These are phyloP conservation scores for Gossypium raimondii DNA, from an alignment of 345 rosid genomes.

Conservation along the genomic window DNA sequence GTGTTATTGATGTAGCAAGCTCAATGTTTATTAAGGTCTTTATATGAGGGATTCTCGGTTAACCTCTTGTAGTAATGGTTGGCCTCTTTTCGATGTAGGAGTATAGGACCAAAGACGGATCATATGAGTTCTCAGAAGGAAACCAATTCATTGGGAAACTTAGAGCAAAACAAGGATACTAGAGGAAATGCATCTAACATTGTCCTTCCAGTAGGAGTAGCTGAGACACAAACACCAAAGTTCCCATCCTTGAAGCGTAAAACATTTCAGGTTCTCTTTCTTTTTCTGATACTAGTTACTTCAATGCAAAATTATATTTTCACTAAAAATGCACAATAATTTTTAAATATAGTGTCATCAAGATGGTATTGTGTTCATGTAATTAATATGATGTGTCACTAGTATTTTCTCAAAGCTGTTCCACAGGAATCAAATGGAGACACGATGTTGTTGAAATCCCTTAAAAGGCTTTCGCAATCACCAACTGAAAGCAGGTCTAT, in stretches of 20 bases:
- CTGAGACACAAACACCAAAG: slow-evolving; percentile 28
- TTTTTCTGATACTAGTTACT: neutral
- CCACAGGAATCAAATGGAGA: slow-evolving; percentile 47
- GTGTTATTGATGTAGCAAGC: neutral
- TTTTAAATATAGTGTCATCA: neutral
- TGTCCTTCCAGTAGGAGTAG: slow-evolving; percentile 28
- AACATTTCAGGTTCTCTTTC: slow-evolving; percentile 47
- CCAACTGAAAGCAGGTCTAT: slow-evolving; percentile 62
- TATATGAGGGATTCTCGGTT: neutral
- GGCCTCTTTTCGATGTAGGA: slow-evolving; percentile 37
- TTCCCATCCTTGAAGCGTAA: slow-evolving; percentile 66
- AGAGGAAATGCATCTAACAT: slow-evolving; percentile 23
- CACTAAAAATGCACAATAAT: neutral
- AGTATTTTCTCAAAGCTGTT: slow-evolving; percentile 4
- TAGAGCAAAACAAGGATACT: slow-evolving; percentile 31
- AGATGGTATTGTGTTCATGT: slow-evolving; percentile 11
- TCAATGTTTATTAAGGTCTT: neutral
- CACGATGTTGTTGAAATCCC: slow-evolving; percentile 33
- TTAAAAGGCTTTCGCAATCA: slow-evolving; percentile 52
- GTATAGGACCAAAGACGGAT: slow-evolving; percentile 30
- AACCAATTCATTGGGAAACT: slow-evolving; percentile 27
- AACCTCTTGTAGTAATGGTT: neutral
- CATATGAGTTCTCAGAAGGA: slow-evolving; percentile 32
- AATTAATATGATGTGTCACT: neutral
- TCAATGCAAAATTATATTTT: neutral